Base-by-base conservation (phyloP, 768 basidiomycete species). In the Boletellus ananas region DNA sequence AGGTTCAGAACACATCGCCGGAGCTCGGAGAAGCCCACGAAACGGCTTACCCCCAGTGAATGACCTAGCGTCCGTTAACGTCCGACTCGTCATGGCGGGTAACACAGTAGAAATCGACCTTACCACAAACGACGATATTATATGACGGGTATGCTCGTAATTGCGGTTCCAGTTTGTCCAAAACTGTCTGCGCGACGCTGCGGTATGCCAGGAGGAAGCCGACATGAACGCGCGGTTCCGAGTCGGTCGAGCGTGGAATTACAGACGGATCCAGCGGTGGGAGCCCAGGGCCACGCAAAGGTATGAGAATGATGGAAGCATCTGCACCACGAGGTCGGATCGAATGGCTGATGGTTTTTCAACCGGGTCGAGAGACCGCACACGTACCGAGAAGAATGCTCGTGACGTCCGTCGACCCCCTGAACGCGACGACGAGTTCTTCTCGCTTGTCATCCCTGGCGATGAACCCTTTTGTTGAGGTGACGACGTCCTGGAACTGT, bases 401-500 rank as follows among this genome's bases (percentile, higher is more conserved):
- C 10, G 43, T 27, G 17, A 52, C 3, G 8, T 70, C 61, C 23
- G 63, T 66, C 48, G 72, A 67, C 31, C 77, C 76, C 25, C 69
- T 73, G 41, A 78, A 66, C 23, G 73, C 62, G 21, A 75, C 61
- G 16, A 78, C 52, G 37, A 78, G 61, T 51, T 78, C 76, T 47
- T 69, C 58, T 25, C 67, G 60, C 2, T 53, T 60, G 49, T 77
- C 73, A 49, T 78, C 77, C 17, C 74, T 67, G 1, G 70, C 75
- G 21, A 78, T 66, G 45, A 72, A 78, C 20, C 76, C 77, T 61
- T 72, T 72, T 2, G 71, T 70, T 20, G 69, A 65, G 13, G 73
- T 72, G n/a, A 69, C 6, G 2, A 69, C 33, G 43, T 70, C 58
- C 45, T 50, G 64, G 49, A 77, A 71, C 75, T 76, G 49, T 14